phyloP scores from a whole-genome alignment of 1,284 basidiomycete genomes.

The Irpex sp. region DNA sequence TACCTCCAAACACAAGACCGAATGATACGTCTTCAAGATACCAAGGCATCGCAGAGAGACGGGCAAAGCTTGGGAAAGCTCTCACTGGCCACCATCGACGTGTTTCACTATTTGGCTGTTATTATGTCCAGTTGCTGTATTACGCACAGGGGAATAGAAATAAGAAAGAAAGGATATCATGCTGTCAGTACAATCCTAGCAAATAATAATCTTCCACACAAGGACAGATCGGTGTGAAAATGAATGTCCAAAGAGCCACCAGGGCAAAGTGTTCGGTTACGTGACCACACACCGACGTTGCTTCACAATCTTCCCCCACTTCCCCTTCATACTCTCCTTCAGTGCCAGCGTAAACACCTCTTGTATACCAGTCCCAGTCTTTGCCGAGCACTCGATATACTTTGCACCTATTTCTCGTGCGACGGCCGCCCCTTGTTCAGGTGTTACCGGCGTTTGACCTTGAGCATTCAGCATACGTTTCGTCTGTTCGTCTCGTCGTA shows the following conservation, averaged over 20 bases:
- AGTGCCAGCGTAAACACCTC: constrained; percentile 93
- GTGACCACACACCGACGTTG: constrained; percentile 77
- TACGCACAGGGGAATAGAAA: neutral
- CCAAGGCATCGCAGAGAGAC: neutral
- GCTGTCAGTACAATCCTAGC: constrained; percentile 26
- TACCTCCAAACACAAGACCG: neutral
- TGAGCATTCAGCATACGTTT: constrained; percentile 91
- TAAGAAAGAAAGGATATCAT: constrained; percentile 18
- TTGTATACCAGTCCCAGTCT: constrained; percentile 84
- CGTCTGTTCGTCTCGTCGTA: constrained; percentile 85
- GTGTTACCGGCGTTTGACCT: constrained; percentile 80
- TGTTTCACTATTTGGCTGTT: neutral
- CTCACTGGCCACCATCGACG: constrained; percentile 4
- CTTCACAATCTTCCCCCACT: constrained; percentile 72
- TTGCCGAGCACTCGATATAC: constrained; percentile 94
- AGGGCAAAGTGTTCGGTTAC: constrained; percentile 30
- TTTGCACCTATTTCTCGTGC: constrained; percentile 93
- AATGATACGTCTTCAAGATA: neutral
- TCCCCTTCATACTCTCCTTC: constrained; percentile 79
- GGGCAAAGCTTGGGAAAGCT: constrained; percentile 13
- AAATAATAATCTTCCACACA: constrained; percentile 20
- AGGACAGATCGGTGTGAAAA: constrained; percentile 16
- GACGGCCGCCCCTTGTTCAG: constrained; percentile 76
- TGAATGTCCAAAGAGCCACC: constrained; percentile 6
- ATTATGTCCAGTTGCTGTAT: neutral